Percentiles rank a stretch among this genome's conserved stretches.
phyloP scores from a whole-genome alignment of 345 rosid genomes.

The Lenwebbia sp. region DNA sequence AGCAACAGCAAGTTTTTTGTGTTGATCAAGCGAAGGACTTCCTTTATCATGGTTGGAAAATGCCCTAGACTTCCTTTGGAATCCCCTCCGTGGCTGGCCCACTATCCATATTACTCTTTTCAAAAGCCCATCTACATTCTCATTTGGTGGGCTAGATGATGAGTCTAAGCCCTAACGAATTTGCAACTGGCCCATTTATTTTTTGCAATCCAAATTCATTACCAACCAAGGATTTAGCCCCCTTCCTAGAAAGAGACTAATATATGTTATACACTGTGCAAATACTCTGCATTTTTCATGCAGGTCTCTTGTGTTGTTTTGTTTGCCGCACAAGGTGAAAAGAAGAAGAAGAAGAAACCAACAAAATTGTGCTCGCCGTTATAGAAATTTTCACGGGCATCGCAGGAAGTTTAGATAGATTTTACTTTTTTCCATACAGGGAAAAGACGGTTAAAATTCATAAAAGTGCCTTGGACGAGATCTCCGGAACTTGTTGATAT shows the following conservation, averaged over 20 bases:
- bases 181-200: not conserved
- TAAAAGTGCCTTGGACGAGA: not conserved
- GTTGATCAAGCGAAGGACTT: not conserved
- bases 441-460: not conserved
- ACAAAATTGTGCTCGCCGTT: not conserved
- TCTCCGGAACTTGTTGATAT: not conserved
- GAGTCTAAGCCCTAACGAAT: not conserved
- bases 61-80: not conserved
- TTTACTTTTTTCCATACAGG: not conserved
- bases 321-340: not conserved
- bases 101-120: not conserved
- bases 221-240: not conserved
- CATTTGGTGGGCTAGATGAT: not conserved
- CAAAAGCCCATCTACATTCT: not conserved
- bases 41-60: not conserved
- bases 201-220: not conserved
- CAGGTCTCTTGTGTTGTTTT: not conserved
- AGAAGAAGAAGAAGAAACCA: not conserved
- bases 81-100: not conserved
- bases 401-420: not conserved
- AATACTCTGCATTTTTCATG: not conserved
- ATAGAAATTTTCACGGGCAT: not conserved
- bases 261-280: not conserved
- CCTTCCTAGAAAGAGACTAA: not conserved
- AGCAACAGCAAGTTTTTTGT: not conserved